phyloP scores from a whole-genome alignment of 495 filamentous ascomycete genomes.

The Penicillium malachiteum region DNA sequence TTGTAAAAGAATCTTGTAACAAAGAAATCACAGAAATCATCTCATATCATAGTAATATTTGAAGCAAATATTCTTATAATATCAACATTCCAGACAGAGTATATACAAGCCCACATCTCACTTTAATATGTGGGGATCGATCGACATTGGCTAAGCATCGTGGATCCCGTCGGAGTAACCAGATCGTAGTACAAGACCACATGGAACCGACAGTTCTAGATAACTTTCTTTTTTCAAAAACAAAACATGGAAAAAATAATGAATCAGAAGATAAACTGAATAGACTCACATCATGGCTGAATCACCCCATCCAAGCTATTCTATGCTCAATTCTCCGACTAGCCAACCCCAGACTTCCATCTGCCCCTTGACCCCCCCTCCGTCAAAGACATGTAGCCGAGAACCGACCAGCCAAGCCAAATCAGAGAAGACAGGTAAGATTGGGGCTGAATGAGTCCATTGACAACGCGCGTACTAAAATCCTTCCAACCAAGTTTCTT shows the following conservation, averaged over 20 bases:
- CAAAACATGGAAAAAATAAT: not conserved
- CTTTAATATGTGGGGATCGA: not conserved
- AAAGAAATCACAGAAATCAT: too few species aligned
- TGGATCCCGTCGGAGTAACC: not conserved
- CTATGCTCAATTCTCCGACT: not conserved
- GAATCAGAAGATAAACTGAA: not conserved
- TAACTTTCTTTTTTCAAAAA: not conserved
- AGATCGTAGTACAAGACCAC: too few species aligned
- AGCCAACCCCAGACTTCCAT: not conserved
- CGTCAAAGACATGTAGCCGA: not conserved
- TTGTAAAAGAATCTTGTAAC: too few species aligned
- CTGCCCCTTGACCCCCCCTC: not conserved
- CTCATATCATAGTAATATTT: too few species aligned
- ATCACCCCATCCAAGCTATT: conserved; percentile 2
- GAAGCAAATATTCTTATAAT: too few species aligned
- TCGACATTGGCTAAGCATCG: conserved; percentile 4
- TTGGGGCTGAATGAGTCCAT: not conserved
- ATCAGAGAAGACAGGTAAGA: not conserved
- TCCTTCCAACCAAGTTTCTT: not conserved
- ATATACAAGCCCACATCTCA: not conserved
- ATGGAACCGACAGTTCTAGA: too few species aligned
- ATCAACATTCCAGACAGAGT: too few species aligned
- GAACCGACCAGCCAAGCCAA: not conserved
- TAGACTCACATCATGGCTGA: not conserved
- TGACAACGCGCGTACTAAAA: not conserved